Base-by-base conservation (phyloP, 768 basidiomycete species). In the Psilocybe tampanensis region DNA sequence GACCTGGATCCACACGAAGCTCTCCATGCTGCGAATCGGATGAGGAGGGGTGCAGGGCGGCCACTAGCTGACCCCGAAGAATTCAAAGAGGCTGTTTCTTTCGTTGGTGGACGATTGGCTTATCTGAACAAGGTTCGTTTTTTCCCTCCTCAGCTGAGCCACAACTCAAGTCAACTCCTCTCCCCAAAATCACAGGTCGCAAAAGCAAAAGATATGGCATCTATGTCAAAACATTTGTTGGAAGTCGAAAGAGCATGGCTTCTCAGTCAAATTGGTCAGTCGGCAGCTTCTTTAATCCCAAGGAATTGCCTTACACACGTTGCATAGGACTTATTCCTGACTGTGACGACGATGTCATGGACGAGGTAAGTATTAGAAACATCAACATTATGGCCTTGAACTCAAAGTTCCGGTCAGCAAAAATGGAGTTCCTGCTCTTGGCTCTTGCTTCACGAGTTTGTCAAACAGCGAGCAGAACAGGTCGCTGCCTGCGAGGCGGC, bases 321-420 rank as follows among this genome's bases (percentile, higher is more conserved):
- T 9, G n/a, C 13, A 5, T 42, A 82, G 81, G 78, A 2, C 76
- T 93, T 47, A 94, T 94, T 56, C 82, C 83, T 8, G 92, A 92
- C 66, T 87, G 85, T 65, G 92, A 94, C 68, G 90, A 92, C 72
- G 89, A 91, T 65, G 85, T 91, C 55, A 92, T 91, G 92, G 93
- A 94, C 70, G 94, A 94, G 79, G 90, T 90, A 62, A 60, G 76
- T 68, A 60, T 22, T 17, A 44, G 12, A 58, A 32, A 45, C 3
- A 12, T 15, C 15, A 7, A 13, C n/a, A n/a, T n/a, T n/a, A n/a
- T n/a, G n/a, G 17, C 32, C 56, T 12, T 55, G 43, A 19, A 24
- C 23, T 39, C 13, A 11, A 39, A 44, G 21, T 50, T 26, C 42
- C 18, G 19, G 26, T 51, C 24, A 86, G 85, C 88, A 90, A 85